A percentile compares a stretch with the other conserved stretches of the same genome.
Evolutionary conservation across 805 yeast genomes (phyloP).

Genomic region (Brettanomyces nanus): DNA sequence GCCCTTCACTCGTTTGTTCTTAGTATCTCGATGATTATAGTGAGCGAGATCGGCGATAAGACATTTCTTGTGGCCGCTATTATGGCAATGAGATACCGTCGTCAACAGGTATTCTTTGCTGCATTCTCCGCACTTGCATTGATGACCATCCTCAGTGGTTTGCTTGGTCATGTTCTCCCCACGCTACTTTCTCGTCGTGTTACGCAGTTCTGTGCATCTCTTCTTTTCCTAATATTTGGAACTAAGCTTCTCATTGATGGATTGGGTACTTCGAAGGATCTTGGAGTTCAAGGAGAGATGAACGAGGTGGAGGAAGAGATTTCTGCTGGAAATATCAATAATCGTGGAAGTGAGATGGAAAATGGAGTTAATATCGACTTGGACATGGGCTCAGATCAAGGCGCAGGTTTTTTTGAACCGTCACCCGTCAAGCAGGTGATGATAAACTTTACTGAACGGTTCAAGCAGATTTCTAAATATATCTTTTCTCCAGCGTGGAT

Average conservation of each 20-base stretch:
- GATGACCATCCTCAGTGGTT: slow-evolving; percentile 88
- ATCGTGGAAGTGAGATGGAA: slow-evolving; percentile 49
- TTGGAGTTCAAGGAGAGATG: slow-evolving; percentile 90
- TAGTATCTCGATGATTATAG: slow-evolving; percentile 84
- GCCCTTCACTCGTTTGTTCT: slow-evolving; percentile 51
- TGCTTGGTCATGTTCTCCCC: slow-evolving; percentile 89
- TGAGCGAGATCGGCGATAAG: slow-evolving; percentile 97
- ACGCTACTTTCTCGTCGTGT: slow-evolving; percentile 68
- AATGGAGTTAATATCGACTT: slow-evolving; percentile 29
- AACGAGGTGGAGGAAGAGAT: slow-evolving; percentile 96
- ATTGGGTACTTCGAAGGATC: slow-evolving; percentile 63
- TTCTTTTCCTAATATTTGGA: slow-evolving; percentile 78
- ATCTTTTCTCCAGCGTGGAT: slow-evolving; percentile 85
- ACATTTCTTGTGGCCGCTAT: slow-evolving; percentile 94
- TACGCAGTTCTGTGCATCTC: slow-evolving; percentile 77
- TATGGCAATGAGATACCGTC: slow-evolving; percentile 93
- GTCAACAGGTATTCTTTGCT: slow-evolving; percentile 78
- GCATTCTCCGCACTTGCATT: slow-evolving; percentile 78
- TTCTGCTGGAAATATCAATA: slow-evolving; percentile 50
- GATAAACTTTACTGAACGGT: neutral
- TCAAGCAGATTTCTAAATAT: slow-evolving; percentile 20
- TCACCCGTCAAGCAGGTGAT: too few species aligned
- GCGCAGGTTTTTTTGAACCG: neutral
- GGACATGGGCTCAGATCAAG: slow-evolving; percentile 26
- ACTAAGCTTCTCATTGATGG: slow-evolving; percentile 73